Evolutionary conservation across 768 basidiomycete genomes (phyloP).

Genomic region (Scleroderma citrinum): DNA sequence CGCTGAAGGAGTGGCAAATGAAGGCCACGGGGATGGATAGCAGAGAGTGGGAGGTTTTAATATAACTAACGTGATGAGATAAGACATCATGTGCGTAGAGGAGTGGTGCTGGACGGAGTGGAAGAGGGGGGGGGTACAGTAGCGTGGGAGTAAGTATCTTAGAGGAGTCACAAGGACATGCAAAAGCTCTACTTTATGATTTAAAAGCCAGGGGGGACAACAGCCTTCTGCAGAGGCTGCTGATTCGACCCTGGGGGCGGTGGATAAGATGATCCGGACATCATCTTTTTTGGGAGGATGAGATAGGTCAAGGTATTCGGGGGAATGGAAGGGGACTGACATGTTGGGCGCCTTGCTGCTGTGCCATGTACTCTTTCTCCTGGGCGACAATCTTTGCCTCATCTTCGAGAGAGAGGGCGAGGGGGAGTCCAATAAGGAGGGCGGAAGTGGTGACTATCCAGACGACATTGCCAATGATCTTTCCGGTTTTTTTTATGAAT

Average conservation of each 20-base stretch:
- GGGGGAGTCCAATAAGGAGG: conserved; percentile 86
- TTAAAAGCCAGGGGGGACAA: conserved; percentile 86
- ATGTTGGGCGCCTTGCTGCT: conserved; percentile 90
- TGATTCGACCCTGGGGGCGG: conserved; percentile 36
- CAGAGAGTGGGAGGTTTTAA: conserved; percentile 19
- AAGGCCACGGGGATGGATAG: conserved; percentile 9
- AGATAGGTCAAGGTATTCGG: conserved; percentile 6
- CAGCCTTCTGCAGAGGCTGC: conserved; percentile 38
- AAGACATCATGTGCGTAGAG: conserved; percentile 18
- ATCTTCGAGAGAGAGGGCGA: conserved; percentile 91
- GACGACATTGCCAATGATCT: conserved; percentile 78
- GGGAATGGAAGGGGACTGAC: conserved; percentile 36
- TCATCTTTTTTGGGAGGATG: conserved; percentile 47
- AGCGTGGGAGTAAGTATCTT: conserved; percentile 5
- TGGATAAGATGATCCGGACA: conserved; percentile 54
- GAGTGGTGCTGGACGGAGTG: conserved; percentile 12
- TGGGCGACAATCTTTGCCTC: conserved; percentile 92
- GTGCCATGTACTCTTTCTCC: conserved; percentile 90
- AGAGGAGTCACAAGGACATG: conserved; percentile 6
- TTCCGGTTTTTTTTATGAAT: conserved; percentile 61
- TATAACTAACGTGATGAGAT: conserved; percentile 20
- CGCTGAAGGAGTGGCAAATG: conserved; percentile 12
- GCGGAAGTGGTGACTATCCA: conserved; percentile 96
- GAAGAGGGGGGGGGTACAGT: conserved; percentile 9
- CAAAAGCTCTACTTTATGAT: background rate